phyloP scores from a whole-genome alignment of 805 yeast genomes.

The Kazachstania psychrophila region DNA sequence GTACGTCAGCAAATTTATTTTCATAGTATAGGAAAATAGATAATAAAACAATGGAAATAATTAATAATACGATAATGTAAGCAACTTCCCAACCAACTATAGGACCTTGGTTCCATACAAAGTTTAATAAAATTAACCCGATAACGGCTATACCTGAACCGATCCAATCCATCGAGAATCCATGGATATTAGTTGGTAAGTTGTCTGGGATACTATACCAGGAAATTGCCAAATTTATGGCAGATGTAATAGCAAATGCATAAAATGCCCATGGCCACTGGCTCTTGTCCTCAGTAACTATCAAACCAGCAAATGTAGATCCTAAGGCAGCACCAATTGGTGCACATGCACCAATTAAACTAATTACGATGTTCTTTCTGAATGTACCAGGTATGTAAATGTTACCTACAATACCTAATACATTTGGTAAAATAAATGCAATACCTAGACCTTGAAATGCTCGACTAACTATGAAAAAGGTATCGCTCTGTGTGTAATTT shows the following conservation, averaged over 20 bases:
- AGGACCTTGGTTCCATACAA: constrained; percentile 72
- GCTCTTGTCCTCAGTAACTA: constrained; percentile 19
- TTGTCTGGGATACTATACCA: constrained; percentile 23
- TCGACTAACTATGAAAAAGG: constrained; percentile 43
- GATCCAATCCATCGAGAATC: constrained; percentile 35
- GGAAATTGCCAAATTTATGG: constrained; percentile 11
- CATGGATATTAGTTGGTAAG: constrained; percentile 21
- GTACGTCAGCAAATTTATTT: constrained; percentile 35
- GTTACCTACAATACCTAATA: constrained; percentile 45
- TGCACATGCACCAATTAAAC: constrained; percentile 48
- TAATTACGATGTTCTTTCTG: constrained; percentile 43
- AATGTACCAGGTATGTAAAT: constrained; percentile 36
- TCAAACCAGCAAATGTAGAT: constrained; percentile 41
- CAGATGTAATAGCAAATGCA: constrained; percentile 18
- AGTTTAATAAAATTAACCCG: constrained; percentile 55
- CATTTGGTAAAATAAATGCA: constrained; percentile 50
- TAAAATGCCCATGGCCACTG: constrained; percentile 28
- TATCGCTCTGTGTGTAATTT: constrained; percentile 38
- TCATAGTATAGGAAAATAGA: constrained; percentile 43
- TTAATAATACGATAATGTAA: constrained; percentile 48
- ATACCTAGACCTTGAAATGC: constrained; percentile 58
- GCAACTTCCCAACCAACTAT: constrained; percentile 55
- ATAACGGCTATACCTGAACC: constrained; percentile 51
- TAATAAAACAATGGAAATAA: constrained; percentile 40
- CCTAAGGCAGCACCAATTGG: constrained; percentile 54